Evolutionary conservation across 768 basidiomycete species (phyloP), one percentile per base, ranked within the genome.

Genomic region (Phlebiopsis flavidoalba): DNA sequence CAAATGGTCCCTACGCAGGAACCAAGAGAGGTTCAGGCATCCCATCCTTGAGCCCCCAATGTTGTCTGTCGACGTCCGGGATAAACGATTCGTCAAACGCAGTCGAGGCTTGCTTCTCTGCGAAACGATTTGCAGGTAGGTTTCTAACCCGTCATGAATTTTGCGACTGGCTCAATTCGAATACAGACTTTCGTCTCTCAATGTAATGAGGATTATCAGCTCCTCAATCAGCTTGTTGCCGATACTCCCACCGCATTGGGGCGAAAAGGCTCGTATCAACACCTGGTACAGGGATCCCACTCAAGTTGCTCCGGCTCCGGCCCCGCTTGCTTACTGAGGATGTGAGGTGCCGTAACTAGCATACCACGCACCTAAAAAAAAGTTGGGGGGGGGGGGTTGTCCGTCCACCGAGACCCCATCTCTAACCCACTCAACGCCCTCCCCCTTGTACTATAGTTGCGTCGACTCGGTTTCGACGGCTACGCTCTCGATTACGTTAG

Each of bases 21-120:
- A 95, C 67, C 78, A 76, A 51, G 65, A 80, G 62, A 74, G 75
- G 60, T 94, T 98, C 77, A 83, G 82, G 70, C 87, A 86, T 82
- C 80, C 87, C 57, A 85, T 98, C n/a, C 85, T 89, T 61, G 91
- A 95, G 72, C 96, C 97, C 15, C 85, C 94, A 0, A 76, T 86
- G 65, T 79, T 99, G 60, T 83, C 83, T 12, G 74, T 93, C 46
- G 85, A 75, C 19, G 81, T 96, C 14, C 84, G 86, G 15, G 81
- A 94, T 70, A 75, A 72, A 66, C 64, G 69, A 45, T 92, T 79
- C 60, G 83, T 84, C 1, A 77, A n/a, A 84, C 68, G 83, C 87
- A 3, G 82, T 97, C 8, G 95, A 98, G 70, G 78, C 84, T 0
- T 86, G 85, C 56, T 86, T 96, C 66, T 80, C 67, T 60, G 67